Percentiles rank a stretch among this genome's conserved stretches.
These are phyloP conservation scores for Penicillium sp. DNA, from an alignment of 2,329 filamentous ascomycete species.

Conservation along the genomic window DNA sequence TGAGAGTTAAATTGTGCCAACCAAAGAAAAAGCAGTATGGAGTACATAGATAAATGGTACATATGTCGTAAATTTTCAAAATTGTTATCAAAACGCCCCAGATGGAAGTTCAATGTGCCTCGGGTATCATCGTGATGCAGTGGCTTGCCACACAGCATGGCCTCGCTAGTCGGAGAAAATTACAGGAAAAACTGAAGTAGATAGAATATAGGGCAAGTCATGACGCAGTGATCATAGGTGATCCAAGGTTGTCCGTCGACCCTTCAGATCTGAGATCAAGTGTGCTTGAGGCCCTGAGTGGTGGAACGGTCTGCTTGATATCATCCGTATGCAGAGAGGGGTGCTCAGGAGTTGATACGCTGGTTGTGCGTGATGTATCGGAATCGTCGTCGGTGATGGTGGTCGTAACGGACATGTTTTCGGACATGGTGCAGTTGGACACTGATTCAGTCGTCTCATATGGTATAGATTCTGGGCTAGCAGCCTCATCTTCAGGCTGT, in stretches of 20 bases:
- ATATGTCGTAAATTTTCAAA: background rate
- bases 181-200: background rate
- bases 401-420: slow-evolving; percentile 28
- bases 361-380: slow-evolving; percentile 30
- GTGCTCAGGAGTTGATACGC: slow-evolving; percentile 24
- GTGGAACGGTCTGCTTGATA: background rate
- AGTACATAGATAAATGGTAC: background rate
- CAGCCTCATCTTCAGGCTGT: background rate
- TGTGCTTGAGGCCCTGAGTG: background rate
- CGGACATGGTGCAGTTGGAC: slow-evolving; percentile 23
- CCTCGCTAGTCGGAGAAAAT: background rate
- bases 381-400: slow-evolving; percentile 30
- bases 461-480: slow-evolving; percentile 13
- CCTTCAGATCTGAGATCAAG: background rate
- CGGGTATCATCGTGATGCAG: slow-evolving; percentile 11
- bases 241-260: background rate
- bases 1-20: too few species aligned
- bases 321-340: slow-evolving; percentile 4
- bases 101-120: slow-evolving; percentile 5
- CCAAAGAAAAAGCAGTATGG: background rate
- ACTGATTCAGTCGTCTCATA: slow-evolving; percentile 13
- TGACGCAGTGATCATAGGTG: slow-evolving; percentile 2
- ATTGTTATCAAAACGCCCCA: background rate
- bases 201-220: background rate
- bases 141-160: background rate